Percentiles rank a stretch among this genome's conserved stretches.
These are phyloP conservation scores for Gillenia trifoliata DNA, from an alignment of 306 rosid genomes.

Conservation along the genomic window DNA sequence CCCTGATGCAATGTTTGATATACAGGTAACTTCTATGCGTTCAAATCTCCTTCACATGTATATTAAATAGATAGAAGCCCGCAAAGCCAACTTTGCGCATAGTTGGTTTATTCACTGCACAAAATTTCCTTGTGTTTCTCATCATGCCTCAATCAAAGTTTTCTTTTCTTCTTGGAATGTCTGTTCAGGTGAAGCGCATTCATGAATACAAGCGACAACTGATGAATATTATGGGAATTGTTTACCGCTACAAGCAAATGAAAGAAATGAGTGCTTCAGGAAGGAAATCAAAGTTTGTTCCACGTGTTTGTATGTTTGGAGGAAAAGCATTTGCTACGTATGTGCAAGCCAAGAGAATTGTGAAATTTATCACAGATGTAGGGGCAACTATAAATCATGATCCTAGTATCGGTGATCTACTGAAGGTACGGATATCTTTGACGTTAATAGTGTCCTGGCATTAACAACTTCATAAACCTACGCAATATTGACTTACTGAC, in stretches of 20 bases:
- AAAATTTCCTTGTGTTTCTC: background rate
- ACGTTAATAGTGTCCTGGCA: background rate
- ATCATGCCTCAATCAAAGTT: background rate
- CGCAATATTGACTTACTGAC: background rate
- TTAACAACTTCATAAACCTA: background rate
- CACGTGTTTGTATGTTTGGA: constrained; percentile 95
- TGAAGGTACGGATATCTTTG: constrained; percentile 55
- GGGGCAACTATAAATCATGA: constrained; percentile 79
- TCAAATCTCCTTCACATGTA: background rate
- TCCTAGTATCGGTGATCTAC: constrained; percentile 91
- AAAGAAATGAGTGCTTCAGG: constrained; percentile 80
- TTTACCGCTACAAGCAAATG: constrained; percentile 95
- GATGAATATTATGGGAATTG: constrained; percentile 84
- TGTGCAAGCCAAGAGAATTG: constrained; percentile 96
- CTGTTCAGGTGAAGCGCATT: constrained; percentile 89
- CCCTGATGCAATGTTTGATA: constrained; percentile 91
- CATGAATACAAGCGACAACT: constrained; percentile 96
- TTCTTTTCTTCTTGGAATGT: background rate
- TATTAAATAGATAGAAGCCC: background rate
- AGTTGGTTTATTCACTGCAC: background rate
- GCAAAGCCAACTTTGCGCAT: background rate
- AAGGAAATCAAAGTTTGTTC: constrained; percentile 68
- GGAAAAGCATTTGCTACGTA: constrained; percentile 96
- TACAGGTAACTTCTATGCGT: constrained; percentile 60
- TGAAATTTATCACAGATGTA: constrained; percentile 92